These are phyloP conservation scores for Phallus indusiatus DNA, from an alignment of 768 basidiomycete species.

Conservation along the genomic window DNA sequence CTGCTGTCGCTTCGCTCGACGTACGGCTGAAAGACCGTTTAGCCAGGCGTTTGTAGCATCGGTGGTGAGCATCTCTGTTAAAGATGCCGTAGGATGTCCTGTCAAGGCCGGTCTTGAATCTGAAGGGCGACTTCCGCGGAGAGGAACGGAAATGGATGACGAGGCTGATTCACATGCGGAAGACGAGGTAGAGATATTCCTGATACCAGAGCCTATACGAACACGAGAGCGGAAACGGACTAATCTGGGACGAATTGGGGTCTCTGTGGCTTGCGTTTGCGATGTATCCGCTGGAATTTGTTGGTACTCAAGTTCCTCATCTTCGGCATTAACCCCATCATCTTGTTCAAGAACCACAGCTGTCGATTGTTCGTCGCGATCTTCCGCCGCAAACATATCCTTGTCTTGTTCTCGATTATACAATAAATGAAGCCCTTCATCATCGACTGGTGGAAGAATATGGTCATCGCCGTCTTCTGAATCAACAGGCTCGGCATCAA, in stretches of 20 bases:
- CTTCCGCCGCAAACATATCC: background rate
- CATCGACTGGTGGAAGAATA: background rate
- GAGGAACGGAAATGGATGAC: slow-evolving; percentile 74
- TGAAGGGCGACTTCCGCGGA: slow-evolving; percentile 37
- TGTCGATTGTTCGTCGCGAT: background rate
- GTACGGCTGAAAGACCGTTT: background rate
- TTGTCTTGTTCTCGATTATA: background rate
- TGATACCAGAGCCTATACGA: slow-evolving; percentile 64
- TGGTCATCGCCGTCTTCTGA: background rate
- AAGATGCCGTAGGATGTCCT: slow-evolving; percentile 10
- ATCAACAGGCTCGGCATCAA: slow-evolving; percentile 1
- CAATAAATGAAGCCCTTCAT: slow-evolving; percentile 5
- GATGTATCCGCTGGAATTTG: too few species aligned
- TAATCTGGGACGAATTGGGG: slow-evolving; percentile 2
- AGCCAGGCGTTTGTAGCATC: slow-evolving; percentile 16
- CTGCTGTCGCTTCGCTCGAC: background rate
- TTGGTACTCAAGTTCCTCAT: too few species aligned
- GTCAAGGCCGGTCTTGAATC: slow-evolving; percentile 45
- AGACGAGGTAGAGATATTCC: slow-evolving; percentile 32
- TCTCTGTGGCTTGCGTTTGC: background rate
- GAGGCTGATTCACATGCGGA: slow-evolving; percentile 57
- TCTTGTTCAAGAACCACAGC: too few species aligned
- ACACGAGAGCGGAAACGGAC: slow-evolving; percentile 71
- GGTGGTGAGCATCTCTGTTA: slow-evolving; percentile 9
- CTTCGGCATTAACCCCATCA: too few species aligned